Conservation (phyloP, 805 yeast species). For the Candida xiaguanensis region DNA sequence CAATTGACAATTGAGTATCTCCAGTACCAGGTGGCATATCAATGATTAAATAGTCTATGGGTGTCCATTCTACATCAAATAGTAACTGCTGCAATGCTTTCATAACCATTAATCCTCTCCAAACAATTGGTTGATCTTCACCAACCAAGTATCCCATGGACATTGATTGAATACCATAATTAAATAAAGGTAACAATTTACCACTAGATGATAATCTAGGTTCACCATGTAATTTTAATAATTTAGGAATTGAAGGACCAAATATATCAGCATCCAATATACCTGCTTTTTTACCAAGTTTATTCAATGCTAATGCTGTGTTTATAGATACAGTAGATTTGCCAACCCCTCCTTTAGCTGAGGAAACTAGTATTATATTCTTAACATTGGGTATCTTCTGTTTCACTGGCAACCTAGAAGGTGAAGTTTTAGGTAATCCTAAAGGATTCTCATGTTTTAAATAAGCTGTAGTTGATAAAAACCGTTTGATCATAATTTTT, state of each 20-base stretch:
- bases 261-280: constrained; percentile 77
- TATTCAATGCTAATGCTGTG: constrained; percentile 58
- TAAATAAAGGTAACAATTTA: constrained; percentile 59
- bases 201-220: constrained; percentile 55
- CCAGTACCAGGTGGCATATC: constrained; percentile 95
- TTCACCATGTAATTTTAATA: constrained; percentile 66
- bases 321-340: constrained; percentile 74
- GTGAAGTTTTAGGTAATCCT: constrained; percentile 30
- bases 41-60: constrained; percentile 63
- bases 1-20: constrained; percentile 78
- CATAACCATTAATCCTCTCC: constrained; percentile 87
- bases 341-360: constrained; percentile 83
- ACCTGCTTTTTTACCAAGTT: constrained; percentile 57
- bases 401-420: constrained; percentile 46
- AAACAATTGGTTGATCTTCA: constrained; percentile 67
- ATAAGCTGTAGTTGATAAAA: constrained; percentile 1
- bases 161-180: constrained; percentile 80
- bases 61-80: constrained; percentile 75
- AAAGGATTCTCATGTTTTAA: constrained; percentile 36
- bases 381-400: constrained; percentile 58
- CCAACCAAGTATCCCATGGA: constrained; percentile 80
- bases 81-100: constrained; percentile 82
- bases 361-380: constrained; percentile 61
- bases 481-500: constrained; percentile 1
- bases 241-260: constrained; percentile 79